Percentiles rank a stretch among this genome's conserved stretches.
Conservation (phyloP, 148 eudicot species). For the Fagopyrum tataricum region DNA sequence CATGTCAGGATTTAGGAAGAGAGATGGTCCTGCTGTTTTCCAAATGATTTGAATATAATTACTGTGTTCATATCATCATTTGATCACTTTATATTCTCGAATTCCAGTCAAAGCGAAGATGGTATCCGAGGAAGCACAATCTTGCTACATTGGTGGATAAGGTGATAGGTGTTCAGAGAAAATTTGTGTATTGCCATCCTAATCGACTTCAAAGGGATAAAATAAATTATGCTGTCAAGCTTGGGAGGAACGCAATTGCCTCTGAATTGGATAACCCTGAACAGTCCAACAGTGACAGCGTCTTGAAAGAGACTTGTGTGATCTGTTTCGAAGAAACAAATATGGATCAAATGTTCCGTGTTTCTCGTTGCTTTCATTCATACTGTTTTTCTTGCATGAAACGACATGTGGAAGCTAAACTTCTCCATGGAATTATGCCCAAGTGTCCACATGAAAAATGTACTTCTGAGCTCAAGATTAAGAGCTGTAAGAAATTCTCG, state of each 20-base stretch:
- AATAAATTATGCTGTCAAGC: conserved; percentile 51
- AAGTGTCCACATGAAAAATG: conserved; percentile 73
- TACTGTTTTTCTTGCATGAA: conserved; percentile 76
- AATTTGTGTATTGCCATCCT: conserved; percentile 35
- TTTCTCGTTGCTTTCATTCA: conserved; percentile 53
- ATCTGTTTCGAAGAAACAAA: conserved; percentile 66
- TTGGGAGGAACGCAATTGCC: conserved; percentile 60
- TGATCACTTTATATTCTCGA: not conserved
- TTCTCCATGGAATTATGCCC: conserved; percentile 51
- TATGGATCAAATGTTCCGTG: conserved; percentile 34
- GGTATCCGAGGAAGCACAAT: conserved; percentile 43
- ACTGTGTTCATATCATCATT: not conserved
- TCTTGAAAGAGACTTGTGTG: conserved; percentile 34
- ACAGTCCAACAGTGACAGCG: conserved; percentile 21
- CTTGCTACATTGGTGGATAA: conserved; percentile 25
- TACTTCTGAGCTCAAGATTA: conserved; percentile 31
- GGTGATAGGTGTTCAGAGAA: conserved; percentile 30
- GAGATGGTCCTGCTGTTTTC: not conserved
- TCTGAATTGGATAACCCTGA: conserved; percentile 33
- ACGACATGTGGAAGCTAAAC: conserved; percentile 66
- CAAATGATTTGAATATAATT: not conserved
- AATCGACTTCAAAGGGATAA: conserved; percentile 38
- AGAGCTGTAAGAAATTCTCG: conserved; percentile 30
- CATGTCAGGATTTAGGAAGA: not conserved
- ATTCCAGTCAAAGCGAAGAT: conserved; percentile 42